Percentiles rank a stretch among this genome's conserved stretches.
phyloP scores from a whole-genome alignment of 208 protist species.

The Endotrypanum monterogeii region DNA sequence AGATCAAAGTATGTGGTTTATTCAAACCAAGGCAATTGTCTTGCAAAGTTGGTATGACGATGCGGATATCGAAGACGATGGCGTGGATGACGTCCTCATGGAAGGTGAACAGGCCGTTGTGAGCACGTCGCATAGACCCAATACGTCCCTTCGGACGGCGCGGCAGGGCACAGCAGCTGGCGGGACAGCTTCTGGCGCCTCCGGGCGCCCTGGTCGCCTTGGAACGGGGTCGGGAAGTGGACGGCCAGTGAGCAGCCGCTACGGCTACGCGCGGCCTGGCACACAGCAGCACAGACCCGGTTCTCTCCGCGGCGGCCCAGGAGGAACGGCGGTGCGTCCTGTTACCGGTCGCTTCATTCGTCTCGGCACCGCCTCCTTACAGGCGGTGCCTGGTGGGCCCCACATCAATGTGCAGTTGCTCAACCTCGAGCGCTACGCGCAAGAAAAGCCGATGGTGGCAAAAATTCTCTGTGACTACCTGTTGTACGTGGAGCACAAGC shows the following conservation, averaged over 20 bases:
- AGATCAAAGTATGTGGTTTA: slow-evolving; percentile 90
- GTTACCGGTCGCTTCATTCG: slow-evolving; percentile 91
- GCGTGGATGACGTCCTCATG: slow-evolving; percentile 91
- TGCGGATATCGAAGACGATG: slow-evolving; percentile 95
- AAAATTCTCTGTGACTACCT: slow-evolving; percentile 96
- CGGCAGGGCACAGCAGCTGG: slow-evolving; percentile 32
- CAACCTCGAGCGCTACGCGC: slow-evolving; percentile 92
- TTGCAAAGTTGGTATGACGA: slow-evolving; percentile 95
- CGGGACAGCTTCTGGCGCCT: background rate
- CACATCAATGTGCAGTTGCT: slow-evolving; percentile 89
- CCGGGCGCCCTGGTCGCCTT: slow-evolving; percentile 33
- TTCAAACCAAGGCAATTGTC: slow-evolving; percentile 92
- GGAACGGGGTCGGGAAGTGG: slow-evolving; percentile 34
- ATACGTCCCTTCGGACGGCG: slow-evolving; percentile 77
- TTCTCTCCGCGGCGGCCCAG: slow-evolving; percentile 35
- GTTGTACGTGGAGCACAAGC: slow-evolving; percentile 94
- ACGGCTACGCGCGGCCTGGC: slow-evolving; percentile 83
- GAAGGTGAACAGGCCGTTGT: slow-evolving; percentile 91
- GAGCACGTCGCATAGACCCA: slow-evolving; percentile 73
- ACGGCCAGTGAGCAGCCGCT: slow-evolving; percentile 73
- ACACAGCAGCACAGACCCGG: slow-evolving; percentile 55
- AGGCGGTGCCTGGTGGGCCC: slow-evolving; percentile 63
- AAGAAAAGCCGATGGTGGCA: slow-evolving; percentile 81
- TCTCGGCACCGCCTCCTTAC: slow-evolving; percentile 94
- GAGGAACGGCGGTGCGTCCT: slow-evolving; percentile 72